Conservation (phyloP, 2,329 filamentous ascomycete species). For the Podosphaera leucotricha region DNA sequence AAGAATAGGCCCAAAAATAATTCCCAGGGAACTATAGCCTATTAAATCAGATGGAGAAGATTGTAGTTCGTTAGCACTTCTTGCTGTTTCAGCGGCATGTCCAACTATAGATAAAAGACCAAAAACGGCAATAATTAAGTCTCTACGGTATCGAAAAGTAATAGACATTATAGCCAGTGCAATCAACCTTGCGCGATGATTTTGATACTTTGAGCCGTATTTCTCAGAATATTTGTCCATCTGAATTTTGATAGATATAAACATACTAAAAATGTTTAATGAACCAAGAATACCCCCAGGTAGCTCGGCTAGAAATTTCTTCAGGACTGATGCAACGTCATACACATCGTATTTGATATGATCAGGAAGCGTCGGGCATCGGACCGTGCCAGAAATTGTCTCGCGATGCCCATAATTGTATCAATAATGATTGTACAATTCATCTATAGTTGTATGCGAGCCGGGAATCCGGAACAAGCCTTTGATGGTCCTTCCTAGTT, state of each 20-base stretch:
- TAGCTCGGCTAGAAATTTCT: slow-evolving; percentile 35
- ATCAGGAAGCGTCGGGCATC: slow-evolving; percentile 31
- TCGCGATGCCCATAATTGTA: slow-evolving; percentile 23
- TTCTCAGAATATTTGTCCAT: slow-evolving; percentile 27
- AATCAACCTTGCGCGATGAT: slow-evolving; percentile 38
- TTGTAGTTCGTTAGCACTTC: slow-evolving; percentile 27
- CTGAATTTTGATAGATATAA: slow-evolving; percentile 36
- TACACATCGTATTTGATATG: slow-evolving; percentile 36
- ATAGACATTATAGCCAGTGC: slow-evolving; percentile 36
- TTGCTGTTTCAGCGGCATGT: slow-evolving; percentile 27
- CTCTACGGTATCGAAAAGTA: slow-evolving; percentile 33
- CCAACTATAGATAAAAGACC: slow-evolving; percentile 39
- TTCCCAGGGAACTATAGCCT: slow-evolving; percentile 38
- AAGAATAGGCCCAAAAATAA: slow-evolving; percentile 41
- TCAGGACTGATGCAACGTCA: slow-evolving; percentile 45
- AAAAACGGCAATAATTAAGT: slow-evolving; percentile 43
- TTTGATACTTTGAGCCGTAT: slow-evolving; percentile 28
- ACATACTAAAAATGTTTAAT: slow-evolving; percentile 32
- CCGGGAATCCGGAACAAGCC: slow-evolving; percentile 42
- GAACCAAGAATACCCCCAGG: slow-evolving; percentile 44
- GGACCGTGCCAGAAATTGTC: slow-evolving; percentile 30
- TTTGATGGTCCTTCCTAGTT: slow-evolving; percentile 19
- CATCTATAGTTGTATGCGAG: slow-evolving; percentile 27
- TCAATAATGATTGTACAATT: slow-evolving; percentile 41
- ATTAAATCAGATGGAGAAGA: slow-evolving; percentile 33